phyloP scores from a whole-genome alignment of 1,139 yeast genomes.

The Lizanozyma gosingica region DNA sequence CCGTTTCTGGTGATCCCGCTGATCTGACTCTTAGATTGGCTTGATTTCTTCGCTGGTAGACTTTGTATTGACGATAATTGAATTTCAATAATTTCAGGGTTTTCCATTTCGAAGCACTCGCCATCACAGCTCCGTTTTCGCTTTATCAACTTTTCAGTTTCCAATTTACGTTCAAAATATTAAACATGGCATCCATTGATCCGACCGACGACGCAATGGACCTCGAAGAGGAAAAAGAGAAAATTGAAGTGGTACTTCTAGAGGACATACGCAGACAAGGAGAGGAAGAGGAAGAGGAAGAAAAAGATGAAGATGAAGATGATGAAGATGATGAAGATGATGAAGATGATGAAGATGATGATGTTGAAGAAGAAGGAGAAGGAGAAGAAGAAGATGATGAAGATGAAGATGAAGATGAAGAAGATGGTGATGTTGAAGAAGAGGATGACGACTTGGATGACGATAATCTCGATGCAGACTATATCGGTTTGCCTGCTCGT shows the following conservation, averaged over 20 bases:
- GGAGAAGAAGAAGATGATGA: conserved; percentile 6
- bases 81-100: too few relatives aligned
- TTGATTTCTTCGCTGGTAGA: too few relatives aligned
- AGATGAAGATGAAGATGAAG: conserved; percentile 5
- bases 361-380: conserved; percentile 6
- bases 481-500: conserved; percentile 1
- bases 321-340: conserved; percentile 6
- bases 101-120: too few relatives aligned
- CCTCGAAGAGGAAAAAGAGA: conserved; percentile 1
- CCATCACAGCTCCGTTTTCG: too few relatives aligned
- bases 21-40: too few relatives aligned
- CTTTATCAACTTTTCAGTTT: too few relatives aligned
- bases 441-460: conserved; percentile 19
- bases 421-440: conserved; percentile 8
- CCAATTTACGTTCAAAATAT: too few relatives aligned
- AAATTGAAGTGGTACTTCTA: conserved; percentile 1
- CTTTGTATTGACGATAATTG: too few relatives aligned
- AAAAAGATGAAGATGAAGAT: conserved; percentile 6
- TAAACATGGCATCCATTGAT: background rate
- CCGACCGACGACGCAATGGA: conserved; percentile 1
- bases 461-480: conserved; percentile 6
- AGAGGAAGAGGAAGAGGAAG: conserved; percentile 1
- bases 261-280: background rate
- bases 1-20: too few relatives aligned
- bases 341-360: conserved; percentile 8